Percentiles rank a stretch among this genome's conserved stretches.
These are phyloP conservation scores for Gliomastix tumulicola DNA, from an alignment of 2,329 filamentous ascomycete genomes.

Conservation along the genomic window DNA sequence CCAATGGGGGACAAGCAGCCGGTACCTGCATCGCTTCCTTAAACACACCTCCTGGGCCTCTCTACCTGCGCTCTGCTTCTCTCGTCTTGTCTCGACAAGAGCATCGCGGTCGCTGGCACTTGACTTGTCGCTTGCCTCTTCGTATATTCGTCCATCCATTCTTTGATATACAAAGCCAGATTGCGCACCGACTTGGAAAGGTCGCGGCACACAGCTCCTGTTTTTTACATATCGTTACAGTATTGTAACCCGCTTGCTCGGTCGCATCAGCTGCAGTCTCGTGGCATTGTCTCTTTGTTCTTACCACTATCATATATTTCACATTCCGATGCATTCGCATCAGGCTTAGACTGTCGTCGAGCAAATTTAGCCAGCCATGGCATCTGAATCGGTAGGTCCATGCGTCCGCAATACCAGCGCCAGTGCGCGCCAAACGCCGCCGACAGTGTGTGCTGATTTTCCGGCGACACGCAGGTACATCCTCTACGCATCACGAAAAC, in stretches of 20 bases:
- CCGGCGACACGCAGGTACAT: slow-evolving; percentile 47
- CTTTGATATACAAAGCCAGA: too few relatives aligned
- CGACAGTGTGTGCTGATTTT: neutral
- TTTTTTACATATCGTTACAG: too few relatives aligned
- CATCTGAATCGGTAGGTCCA: slow-evolving; percentile 6
- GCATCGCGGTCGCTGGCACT: too few relatives aligned
- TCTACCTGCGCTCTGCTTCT: neutral
- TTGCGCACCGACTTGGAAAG: too few relatives aligned
- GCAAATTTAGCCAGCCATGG: slow-evolving; percentile 3
- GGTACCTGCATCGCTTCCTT: neutral
- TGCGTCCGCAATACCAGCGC: neutral
- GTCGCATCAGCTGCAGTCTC: too few relatives aligned
- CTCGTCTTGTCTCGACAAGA: neutral
- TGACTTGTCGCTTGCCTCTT: neutral
- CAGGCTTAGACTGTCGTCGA: neutral
- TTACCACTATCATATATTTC: neutral
- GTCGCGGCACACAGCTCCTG: too few relatives aligned
- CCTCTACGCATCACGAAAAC: slow-evolving; percentile 75
- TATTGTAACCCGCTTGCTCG: too few relatives aligned
- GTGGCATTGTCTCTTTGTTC: too few relatives aligned
- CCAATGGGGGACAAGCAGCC: neutral
- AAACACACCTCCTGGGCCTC: neutral
- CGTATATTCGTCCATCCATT: neutral
- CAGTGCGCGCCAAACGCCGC: neutral
- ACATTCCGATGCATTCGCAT: neutral